Evolutionary conservation across 441 rosid species (phyloP).

Genomic region (Populus tomentosa): DNA sequence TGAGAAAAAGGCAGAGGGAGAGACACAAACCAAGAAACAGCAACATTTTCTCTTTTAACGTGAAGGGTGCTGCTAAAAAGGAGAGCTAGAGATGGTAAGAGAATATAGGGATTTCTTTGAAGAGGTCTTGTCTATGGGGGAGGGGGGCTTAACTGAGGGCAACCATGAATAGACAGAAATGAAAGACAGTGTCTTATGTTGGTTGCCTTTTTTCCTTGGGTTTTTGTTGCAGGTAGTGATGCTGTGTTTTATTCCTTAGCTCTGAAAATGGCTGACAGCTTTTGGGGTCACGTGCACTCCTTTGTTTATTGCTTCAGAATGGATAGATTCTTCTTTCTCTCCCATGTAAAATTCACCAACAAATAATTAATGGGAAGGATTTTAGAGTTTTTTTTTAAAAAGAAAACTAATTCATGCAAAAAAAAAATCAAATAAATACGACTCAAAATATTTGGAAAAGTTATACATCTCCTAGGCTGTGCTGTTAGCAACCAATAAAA

Average conservation of each 20-base stretch:
- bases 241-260: conserved; percentile 9
- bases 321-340: neutral
- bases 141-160: conserved; percentile 4
- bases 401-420: too few species aligned
- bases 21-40: conserved; percentile 42
- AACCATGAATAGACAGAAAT: conserved; percentile 16
- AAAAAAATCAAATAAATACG: too few species aligned
- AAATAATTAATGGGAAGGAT: neutral
- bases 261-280: conserved; percentile 27
- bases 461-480: too few species aligned
- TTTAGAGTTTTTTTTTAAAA: too few species aligned
- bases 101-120: conserved; percentile 2
- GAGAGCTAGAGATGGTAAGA: neutral
- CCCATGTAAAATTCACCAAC: neutral
- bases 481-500: too few species aligned
- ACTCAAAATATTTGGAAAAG: too few species aligned
- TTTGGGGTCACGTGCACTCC: conserved; percentile 28
- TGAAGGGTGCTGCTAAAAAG: conserved; percentile 19
- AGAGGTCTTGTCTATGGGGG: neutral
- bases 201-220: neutral
- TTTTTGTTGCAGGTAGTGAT: neutral
- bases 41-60: conserved; percentile 40
- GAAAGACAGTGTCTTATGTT: neutral
- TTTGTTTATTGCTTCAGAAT: conserved; percentile 12
- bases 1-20: conserved; percentile 49